These are phyloP conservation scores for Malassezia globosa DNA, from an alignment of 1,284 basidiomycete genomes.

Conservation along the genomic window DNA sequence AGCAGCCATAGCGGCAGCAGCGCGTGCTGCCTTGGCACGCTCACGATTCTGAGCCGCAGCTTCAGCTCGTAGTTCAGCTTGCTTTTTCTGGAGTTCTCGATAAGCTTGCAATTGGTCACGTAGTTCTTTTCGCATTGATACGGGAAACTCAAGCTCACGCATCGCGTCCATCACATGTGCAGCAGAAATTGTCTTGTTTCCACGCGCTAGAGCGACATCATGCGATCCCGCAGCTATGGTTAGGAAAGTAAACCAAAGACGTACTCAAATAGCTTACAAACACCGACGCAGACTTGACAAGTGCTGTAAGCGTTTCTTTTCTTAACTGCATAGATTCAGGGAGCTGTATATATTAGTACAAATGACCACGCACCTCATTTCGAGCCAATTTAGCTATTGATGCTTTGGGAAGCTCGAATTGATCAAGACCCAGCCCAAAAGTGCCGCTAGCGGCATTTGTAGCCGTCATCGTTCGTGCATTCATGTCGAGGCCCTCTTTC, in stretches of 20 bases:
- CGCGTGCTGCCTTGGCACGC: slow-evolving; percentile 5
- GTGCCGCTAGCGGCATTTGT: slow-evolving; percentile 18
- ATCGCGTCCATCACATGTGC: slow-evolving; percentile 16
- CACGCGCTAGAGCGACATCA: slow-evolving; percentile 17
- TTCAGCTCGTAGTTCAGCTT: slow-evolving; percentile 7
- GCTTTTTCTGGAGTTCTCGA: slow-evolving; percentile 12
- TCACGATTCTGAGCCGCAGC: slow-evolving; percentile 11
- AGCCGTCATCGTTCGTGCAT: slow-evolving; percentile 7
- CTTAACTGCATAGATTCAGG: slow-evolving; percentile 19
- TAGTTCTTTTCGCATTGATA: slow-evolving; percentile 15
- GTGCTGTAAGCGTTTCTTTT: slow-evolving; percentile 16
- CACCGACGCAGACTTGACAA: slow-evolving; percentile 20
- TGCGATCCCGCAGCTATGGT: slow-evolving; percentile 17
- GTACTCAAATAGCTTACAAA: slow-evolving; percentile 22
- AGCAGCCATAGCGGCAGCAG: slow-evolving; percentile 1
- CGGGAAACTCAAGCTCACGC: slow-evolving; percentile 20
- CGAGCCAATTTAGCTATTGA: slow-evolving; percentile 18
- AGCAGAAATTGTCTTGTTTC: slow-evolving; percentile 20
- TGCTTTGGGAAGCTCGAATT: slow-evolving; percentile 19
- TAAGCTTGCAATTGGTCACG: slow-evolving; percentile 15
- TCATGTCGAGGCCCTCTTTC: slow-evolving; percentile 6
- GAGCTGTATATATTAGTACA: slow-evolving; percentile 1
- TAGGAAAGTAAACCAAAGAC: neutral
- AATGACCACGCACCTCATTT: slow-evolving; percentile 3
- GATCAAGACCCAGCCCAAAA: slow-evolving; percentile 19